Evolutionary conservation across 2,329 filamentous ascomycete species (phyloP), one percentile per base, ranked within the genome.

Genomic region (Parascedosporium putredinis): DNA sequence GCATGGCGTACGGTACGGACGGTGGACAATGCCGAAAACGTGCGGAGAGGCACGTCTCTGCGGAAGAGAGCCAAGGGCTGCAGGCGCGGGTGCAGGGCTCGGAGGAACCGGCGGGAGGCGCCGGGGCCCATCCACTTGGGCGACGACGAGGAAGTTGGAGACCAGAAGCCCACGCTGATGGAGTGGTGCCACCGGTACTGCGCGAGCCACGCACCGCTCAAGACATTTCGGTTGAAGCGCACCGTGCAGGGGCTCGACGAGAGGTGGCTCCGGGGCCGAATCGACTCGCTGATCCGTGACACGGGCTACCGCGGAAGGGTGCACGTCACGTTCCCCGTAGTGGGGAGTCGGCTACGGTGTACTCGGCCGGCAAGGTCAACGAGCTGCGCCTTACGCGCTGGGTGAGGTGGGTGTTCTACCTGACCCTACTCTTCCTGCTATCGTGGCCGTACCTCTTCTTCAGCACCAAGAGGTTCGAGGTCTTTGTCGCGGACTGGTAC

Each of bases 151-250:
- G 71, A 76, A 55, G 61, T 73, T 9, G 69, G 70, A 9, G 14
- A 47, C 9, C 47, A 22, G 10, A 50, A 48, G 20, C 53, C 51
- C 9, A 33, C 51, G 6, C 53, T 59, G 16, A 51, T 44, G 7
- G 75, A 81, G 52, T 89, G 85, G 84, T 87, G 83, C 57, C 76
- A 83, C 51, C 73, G 75, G 34, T 90, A 79, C 64, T 82, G 78
- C 57, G 74, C 74, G 2, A 79, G 74, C 55, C 67, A 69, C 20
- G 70, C 78, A 1, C 67, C 68, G 7, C 68, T 87, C 29, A 83
- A 83, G 59, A 69, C 64, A 42, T 79, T 84, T 54, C 59, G 64
- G 2, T 63, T 83, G 18, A 65, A 67, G 54, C 69, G 78, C 7
- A 64, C 64, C 27, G 68, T 88, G 45, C 62, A 69, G 0, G 83